These are phyloP conservation scores for Pythium periplocum DNA, from an alignment of 352 stramenopile genomes.

Conservation along the genomic window DNA sequence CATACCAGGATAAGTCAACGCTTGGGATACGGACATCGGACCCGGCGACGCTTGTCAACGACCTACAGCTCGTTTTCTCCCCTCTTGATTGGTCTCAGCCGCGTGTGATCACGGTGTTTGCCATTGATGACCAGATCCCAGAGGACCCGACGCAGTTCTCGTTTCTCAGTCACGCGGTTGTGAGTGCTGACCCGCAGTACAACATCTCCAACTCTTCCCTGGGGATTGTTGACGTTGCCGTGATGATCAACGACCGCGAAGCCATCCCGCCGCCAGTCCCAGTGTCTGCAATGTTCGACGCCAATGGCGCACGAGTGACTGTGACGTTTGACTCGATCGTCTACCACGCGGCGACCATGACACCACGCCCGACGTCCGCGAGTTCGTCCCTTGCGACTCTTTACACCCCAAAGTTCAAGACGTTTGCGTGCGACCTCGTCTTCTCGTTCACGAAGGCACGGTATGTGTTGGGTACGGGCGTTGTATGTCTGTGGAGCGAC, in stretches of 20 bases:
- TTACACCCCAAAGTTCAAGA: constrained; percentile 32
- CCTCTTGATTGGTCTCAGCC: constrained; percentile 50
- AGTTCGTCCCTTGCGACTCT: constrained; percentile 8
- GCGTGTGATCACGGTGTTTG: constrained; percentile 43
- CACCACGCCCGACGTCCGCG: constrained; percentile 13
- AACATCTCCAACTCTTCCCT: constrained; percentile 53
- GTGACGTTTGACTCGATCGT: constrained; percentile 60
- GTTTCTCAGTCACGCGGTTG: constrained; percentile 30
- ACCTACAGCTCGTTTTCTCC: constrained; percentile 52
- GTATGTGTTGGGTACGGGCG: constrained; percentile 32
- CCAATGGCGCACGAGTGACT: constrained; percentile 42
- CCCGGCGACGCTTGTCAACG: constrained; percentile 3
- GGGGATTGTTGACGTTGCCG: constrained; percentile 30
- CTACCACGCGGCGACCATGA: constrained; percentile 64
- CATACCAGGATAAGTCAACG: background rate
- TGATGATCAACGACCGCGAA: constrained; percentile 63
- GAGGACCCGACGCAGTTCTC: constrained; percentile 59
- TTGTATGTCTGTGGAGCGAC: constrained; percentile 46
- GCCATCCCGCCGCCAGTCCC: constrained; percentile 52
- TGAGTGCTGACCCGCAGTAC: constrained; percentile 52
- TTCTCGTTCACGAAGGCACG: constrained; percentile 29
- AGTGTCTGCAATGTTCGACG: constrained; percentile 40
- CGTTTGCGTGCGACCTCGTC: constrained; percentile 44
- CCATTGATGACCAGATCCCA: constrained; percentile 52
- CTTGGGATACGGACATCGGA: background rate